Base-by-base conservation (phyloP, 306 rosid species). In the Begonia loranthoides region DNA sequence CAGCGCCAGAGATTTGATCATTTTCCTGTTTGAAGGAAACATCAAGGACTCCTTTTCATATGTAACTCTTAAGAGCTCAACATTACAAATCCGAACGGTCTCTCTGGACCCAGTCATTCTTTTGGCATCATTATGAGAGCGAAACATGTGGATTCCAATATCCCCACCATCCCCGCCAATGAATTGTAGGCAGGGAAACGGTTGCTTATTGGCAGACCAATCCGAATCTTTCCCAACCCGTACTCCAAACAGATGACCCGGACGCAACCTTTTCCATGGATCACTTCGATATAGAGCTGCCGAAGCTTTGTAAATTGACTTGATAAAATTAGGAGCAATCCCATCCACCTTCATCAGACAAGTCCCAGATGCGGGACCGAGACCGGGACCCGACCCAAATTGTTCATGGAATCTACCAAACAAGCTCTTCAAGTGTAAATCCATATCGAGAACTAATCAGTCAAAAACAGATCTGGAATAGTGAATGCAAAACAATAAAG, bases 111-210 rank as follows among this genome's bases (percentile, higher is more conserved):
- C 93, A 11, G 79, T 76, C 93, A 82, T 79, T 63, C 67, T 79
- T 76, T 51, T 73, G 9, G 83, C 87, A 64, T 79, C 93, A 55
- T 22, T 73, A 40, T 79, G 73, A 21, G 83, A 73, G 50, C 73
- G 55, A 60, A 76, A 82, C 83, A 82, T 73, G 62, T 70, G 36
- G 45, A 82, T 68, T 8, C 87, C 83, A 38, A 68, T 38, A 64
- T 79, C 83, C 52, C 87, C 93, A 39, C 83, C 83, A 76, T 82
- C 87, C 41, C 83, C 87, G 66, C 93, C 93, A 61, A 82, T 22
- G 66, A 79, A 79, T 64, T 82, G 87, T 38, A 64, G 77, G 65
- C 81, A 71, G 1, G 79, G 65, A 52, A 76, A 82, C 17, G 66
- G 83, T 50, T 79, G 87, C 59, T 82, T 79, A 83, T 71, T 82